These are phyloP conservation scores for grape (Vitis vinifera) DNA, from an alignment of 164 flowering plant species.

Conservation along the genomic window ASM3070453v1 NC_081815.1:2418501-2419000, in stretches of 20 bases:
- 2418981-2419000: constrained; percentile 49
- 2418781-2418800: constrained; percentile 56
- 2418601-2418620: constrained; percentile 47
- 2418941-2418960: constrained; percentile 68
- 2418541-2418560: constrained; percentile 65
- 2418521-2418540: constrained; percentile 63
- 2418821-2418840: constrained; percentile 56
- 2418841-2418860: constrained; percentile 60
- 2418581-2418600: constrained; percentile 60
- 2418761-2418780: constrained; percentile 62
- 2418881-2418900: constrained; percentile 75
- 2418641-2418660: constrained; percentile 54
- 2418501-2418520: constrained; percentile 53
- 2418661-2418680: constrained; percentile 80
- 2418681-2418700: constrained; percentile 70
- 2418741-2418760: constrained; percentile 55
- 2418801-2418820: constrained; percentile 74
- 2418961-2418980: constrained; percentile 48
- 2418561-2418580: constrained; percentile 48
- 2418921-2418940: constrained; percentile 54
- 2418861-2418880: constrained; percentile 29
- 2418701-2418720: constrained; percentile 48
- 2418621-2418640: constrained; percentile 80
- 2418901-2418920: constrained; percentile 57
- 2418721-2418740: constrained; percentile 61